These are phyloP conservation scores for Peronosclerospora sorghi DNA, from an alignment of 352 stramenopile species.

Conservation along the genomic window DNA sequence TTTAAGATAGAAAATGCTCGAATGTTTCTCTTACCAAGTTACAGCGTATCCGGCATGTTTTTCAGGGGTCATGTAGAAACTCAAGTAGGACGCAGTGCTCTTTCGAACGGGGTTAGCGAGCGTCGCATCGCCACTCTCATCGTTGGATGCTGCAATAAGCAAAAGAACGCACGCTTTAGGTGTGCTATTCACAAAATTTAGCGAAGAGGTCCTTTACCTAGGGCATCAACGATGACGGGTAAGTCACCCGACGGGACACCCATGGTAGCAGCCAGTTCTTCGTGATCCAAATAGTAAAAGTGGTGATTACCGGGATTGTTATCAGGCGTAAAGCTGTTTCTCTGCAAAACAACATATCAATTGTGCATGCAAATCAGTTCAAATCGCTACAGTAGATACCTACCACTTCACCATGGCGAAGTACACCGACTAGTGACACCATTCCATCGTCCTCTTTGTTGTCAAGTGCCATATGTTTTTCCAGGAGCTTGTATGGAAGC, in stretches of 20 bases:
- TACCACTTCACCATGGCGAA: constrained; percentile 75
- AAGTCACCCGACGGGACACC: constrained; percentile 46
- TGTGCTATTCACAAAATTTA: neutral
- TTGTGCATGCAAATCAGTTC: neutral
- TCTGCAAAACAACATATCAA: constrained; percentile 19
- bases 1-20: neutral
- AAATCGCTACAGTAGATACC: neutral
- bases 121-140: constrained; percentile 20
- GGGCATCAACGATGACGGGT: constrained; percentile 67
- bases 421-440: constrained; percentile 53
- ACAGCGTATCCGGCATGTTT: constrained; percentile 78
- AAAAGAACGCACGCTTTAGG: neutral
- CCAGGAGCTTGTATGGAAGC: constrained; percentile 65
- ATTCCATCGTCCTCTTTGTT: constrained; percentile 45
- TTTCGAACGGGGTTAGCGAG: constrained; percentile 60
- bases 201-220: constrained; percentile 22
- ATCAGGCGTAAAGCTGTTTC: constrained; percentile 70
- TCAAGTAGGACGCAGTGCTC: constrained; percentile 62
- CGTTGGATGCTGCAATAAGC: constrained; percentile 25
- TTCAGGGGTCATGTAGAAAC: constrained; percentile 85
- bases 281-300: constrained; percentile 78
- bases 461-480: constrained; percentile 47
- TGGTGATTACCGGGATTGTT: constrained; percentile 65
- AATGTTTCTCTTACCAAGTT: constrained; percentile 45
- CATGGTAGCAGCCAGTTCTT: constrained; percentile 69